Base-by-base conservation (phyloP, 2,329 filamentous ascomycete species). In the Colletotrichum liriopes region DNA sequence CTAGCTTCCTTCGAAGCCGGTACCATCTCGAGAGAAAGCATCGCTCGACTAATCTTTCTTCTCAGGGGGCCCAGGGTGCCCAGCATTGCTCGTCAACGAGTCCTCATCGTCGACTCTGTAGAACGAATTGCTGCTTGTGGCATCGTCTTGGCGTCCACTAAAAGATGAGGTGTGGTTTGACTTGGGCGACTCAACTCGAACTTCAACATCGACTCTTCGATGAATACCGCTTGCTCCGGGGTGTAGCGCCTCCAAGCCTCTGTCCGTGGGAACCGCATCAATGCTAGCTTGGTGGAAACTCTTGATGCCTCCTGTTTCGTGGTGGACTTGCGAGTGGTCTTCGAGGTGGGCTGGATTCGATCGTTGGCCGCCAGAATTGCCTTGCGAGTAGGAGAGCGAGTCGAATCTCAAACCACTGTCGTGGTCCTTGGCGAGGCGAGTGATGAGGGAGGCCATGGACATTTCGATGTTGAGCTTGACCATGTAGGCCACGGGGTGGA, bases 381-480 rank as follows among this genome's bases (percentile, higher is more conserved):
- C 65, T 4, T 72, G 29, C 0, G 69, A 66, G 39, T 70, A 72
- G 20, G 65, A 74, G 16, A 70, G 69, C 3, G 72, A 74, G 61
- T 66, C 60, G 45, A 74, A 65, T 18, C 43, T 23, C 11, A 66
- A 64, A 4, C 69, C 43, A 20, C 61, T 70, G n/a, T 74, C 72
- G 6, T 59, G 60, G 26, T 61, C 69, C 47, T 70, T 68, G 11
- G 72, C 61, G 11, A 74, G 72, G 63, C 82, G 83, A 47, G 78
- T 83, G 73, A 88, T 88, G 32, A 88, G 82, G 45, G 84, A 84
- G 61, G 86, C 86, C 86, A 88, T 88, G 16, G 83, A 84, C 82
- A 88, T 84, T 75, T 88, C 86, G 73, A 88, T 88, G 74, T 88
- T 85, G 47, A 88, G 81, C 68, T 88, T 88, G 58, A 88, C 85